Evolutionary conservation across 2,329 filamentous ascomycete species (phyloP).

Genomic region (Pleomassaria siparia): DNA sequence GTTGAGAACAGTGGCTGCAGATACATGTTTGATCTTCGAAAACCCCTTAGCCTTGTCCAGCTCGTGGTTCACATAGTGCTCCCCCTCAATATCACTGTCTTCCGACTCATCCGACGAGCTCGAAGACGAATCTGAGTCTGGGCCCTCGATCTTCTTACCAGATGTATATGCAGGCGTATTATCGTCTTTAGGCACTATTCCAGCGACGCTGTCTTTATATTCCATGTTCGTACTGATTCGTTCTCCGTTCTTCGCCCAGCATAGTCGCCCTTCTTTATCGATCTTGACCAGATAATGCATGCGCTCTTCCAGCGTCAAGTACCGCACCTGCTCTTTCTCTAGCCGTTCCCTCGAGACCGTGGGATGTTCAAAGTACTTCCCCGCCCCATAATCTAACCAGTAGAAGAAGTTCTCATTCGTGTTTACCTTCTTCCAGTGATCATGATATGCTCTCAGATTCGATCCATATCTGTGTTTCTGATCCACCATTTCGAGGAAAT

Average conservation of each 20-base stretch:
- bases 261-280: conserved; percentile 72
- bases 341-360: conserved; percentile 73
- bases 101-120: conserved; percentile 44
- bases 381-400: conserved; percentile 84
- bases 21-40: conserved; percentile 66
- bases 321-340: conserved; percentile 78
- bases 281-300: conserved; percentile 78
- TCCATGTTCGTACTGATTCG: conserved; percentile 74
- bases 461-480: conserved; percentile 84
- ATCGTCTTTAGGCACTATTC: conserved; percentile 48
- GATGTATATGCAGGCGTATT: conserved; percentile 46
- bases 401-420: conserved; percentile 91
- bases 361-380: conserved; percentile 67
- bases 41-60: conserved; percentile 63
- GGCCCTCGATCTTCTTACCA: conserved; percentile 23
- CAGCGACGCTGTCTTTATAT: conserved; percentile 78
- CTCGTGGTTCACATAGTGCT: conserved; percentile 66
- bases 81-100: conserved; percentile 61
- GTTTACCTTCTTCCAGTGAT: conserved; percentile 75
- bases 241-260: conserved; percentile 81
- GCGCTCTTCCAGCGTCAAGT: conserved; percentile 79
- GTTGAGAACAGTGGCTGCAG: conserved; percentile 73
- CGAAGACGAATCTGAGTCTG: conserved; percentile 30
- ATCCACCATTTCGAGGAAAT: conserved; percentile 85
- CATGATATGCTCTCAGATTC: conserved; percentile 79